Base-by-base conservation (phyloP, 2,329 filamentous ascomycete genomes). In the Neonectria sp. region DNA sequence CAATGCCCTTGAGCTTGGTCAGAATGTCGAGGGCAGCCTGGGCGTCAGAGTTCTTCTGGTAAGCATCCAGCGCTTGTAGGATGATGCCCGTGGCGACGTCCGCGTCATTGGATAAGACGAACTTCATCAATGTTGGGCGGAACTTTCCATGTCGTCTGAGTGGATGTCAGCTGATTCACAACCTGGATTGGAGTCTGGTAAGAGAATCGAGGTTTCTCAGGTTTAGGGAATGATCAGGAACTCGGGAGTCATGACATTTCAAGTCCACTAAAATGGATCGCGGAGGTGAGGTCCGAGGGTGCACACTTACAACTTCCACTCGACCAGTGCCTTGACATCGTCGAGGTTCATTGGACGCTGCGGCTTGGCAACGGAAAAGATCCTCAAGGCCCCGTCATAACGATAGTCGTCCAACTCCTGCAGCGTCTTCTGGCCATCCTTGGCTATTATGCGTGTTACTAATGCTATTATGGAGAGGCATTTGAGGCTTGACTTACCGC, bases 271-370 rank as follows among this genome's bases (percentile, higher is more conserved):
- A 31, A 15, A 51, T 9, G 15, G 13, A 49, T 51, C 15, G 17
- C 5, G 25, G 27, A n/a, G n/a, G 33, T 25, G 31, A 24, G 15
- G 4, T 35, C 31, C 55, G 71, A 52, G 17, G 9, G 63, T 33
- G 45, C 35, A 56, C 52, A 81, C 89, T 77, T 81, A 92, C 89
- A 94, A 82, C 78, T 94, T 94, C 91, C 92, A 94, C 53, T 91
- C 86, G 11, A 93, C 87, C 4, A 94, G 83, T 24, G 75, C 82
- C 72, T 88, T 85, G 37, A 93, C 82, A 73, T 93, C 87, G 1
- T 85, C 82, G 53, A 89, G 86, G 3, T 77, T 81, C 81, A 93
- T 87, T 12, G 78, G 69, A 5, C 78, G 77, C 17, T 75, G 74
- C 11, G 78, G 69, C 24, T 75, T 71, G 6, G 76, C 72, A 17